Percentiles rank a stretch among this genome's conserved stretches.
Evolutionary conservation across 257 asterid species (phyloP).

Genomic region (Lithospermum erythrorhizon): DNA sequence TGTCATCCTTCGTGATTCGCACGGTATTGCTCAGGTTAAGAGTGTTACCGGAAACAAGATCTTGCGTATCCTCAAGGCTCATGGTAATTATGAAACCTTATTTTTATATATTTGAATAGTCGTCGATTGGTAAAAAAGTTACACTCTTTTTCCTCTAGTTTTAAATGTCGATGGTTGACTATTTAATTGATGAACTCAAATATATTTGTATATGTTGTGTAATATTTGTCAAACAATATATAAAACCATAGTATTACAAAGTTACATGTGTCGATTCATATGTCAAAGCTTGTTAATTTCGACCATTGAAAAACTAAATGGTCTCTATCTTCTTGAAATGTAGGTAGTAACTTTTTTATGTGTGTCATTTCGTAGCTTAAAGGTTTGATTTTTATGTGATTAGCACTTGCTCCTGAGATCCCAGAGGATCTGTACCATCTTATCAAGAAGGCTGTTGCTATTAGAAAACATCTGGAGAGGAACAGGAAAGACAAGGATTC

Average conservation of each 20-base stretch:
- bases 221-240: no score
- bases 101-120: no score
- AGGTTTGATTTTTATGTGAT: not conserved
- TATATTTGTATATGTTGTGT: no score
- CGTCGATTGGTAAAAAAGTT: no score
- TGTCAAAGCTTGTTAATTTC: no score
- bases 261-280: no score
- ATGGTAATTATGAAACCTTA: slow-evolving; percentile 27
- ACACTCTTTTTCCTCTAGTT: no score
- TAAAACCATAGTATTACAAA: no score
- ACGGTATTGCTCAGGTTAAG: slow-evolving; percentile 7
- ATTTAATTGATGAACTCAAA: no score
- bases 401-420: slow-evolving; percentile 85
- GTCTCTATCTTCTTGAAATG: no score
- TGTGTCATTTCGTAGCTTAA: not conserved
- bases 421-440: slow-evolving; percentile 76
- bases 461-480: slow-evolving; percentile 84
- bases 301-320: no score
- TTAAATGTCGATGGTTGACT: no score
- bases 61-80: slow-evolving; percentile 83
- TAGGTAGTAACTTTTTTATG: not conserved
- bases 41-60: slow-evolving; percentile 17
- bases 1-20: slow-evolving; percentile 2
- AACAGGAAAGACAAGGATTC: slow-evolving; percentile 90
- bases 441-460: slow-evolving; percentile 84